phyloP scores from a whole-genome alignment of 2,329 filamentous ascomycete genomes.

The Leptographium wingfieldii region DNA sequence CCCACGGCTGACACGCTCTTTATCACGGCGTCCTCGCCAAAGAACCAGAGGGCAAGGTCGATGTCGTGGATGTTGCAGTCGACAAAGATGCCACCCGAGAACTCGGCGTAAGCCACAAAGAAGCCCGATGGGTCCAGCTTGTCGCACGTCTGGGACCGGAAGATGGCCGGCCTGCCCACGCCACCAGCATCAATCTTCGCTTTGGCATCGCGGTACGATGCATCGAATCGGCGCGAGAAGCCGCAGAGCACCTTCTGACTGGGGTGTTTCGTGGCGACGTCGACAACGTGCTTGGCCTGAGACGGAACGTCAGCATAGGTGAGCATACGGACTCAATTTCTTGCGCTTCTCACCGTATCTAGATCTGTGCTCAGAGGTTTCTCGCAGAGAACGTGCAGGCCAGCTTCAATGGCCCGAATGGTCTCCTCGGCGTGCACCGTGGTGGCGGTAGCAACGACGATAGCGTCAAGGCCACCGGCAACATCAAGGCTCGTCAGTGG shows the following conservation, averaged over 20 bases:
- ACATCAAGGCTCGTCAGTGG: not conserved
- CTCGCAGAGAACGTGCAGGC: constrained; percentile 4
- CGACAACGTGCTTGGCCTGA: constrained; percentile 1
- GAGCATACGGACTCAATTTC: too few species aligned
- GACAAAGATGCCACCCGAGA: constrained; percentile 5
- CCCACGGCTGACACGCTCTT: not conserved
- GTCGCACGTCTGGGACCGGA: constrained; percentile 5
- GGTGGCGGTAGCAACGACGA: not conserved
- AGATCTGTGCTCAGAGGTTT: constrained; percentile 1
- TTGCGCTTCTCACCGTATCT: not conserved
- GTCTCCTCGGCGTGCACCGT: constrained; percentile 3
- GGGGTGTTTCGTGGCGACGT: not conserved
- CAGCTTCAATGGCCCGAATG: constrained; percentile 2
- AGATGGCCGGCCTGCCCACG: not conserved
- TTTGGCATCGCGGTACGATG: constrained; percentile 2
- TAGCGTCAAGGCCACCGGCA: not conserved
- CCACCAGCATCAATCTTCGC: not conserved
- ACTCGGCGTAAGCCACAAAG: not conserved
- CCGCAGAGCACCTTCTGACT: constrained; percentile 2
- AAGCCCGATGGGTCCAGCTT: constrained; percentile 1
- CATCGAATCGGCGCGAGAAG: constrained; percentile 5
- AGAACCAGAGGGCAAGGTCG: constrained; percentile 3
- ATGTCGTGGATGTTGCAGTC: constrained; percentile 7
- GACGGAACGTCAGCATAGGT: not conserved
- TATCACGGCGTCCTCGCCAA: not conserved